phyloP scores from a whole-genome alignment of 139 green algal species.

The Coccomyxa sp. region DNA sequence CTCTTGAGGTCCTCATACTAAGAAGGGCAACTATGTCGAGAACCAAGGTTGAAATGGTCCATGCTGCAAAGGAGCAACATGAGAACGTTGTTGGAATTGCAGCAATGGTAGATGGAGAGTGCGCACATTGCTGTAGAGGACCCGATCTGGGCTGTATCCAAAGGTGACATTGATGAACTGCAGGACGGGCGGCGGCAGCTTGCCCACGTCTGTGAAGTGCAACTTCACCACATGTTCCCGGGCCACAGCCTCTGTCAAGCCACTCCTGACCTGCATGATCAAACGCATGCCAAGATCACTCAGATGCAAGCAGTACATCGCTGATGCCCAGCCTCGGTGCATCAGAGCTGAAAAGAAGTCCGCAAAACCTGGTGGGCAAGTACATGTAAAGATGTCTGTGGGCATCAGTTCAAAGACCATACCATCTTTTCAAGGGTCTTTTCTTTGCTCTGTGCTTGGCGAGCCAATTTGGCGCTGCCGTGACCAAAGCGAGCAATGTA shows the following conservation, averaged over 20 bases:
- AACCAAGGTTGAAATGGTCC: not conserved
- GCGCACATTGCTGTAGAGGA: slow-evolving; percentile 51
- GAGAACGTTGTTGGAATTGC: too few relatives aligned
- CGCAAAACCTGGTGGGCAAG: too few relatives aligned
- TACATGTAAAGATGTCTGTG: not conserved
- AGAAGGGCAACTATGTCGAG: not conserved
- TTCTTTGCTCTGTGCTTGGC: slow-evolving; percentile 89
- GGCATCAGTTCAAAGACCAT: not conserved
- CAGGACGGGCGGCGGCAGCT: slow-evolving; percentile 90
- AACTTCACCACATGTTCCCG: slow-evolving; percentile 75
- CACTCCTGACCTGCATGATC: slow-evolving; percentile 5
- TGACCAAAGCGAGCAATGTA: slow-evolving; percentile 91
- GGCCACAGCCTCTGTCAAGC: slow-evolving; percentile 79
- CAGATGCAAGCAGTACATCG: not conserved
- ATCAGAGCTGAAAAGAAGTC: too few relatives aligned
- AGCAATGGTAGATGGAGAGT: not conserved
- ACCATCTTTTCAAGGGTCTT: slow-evolving; percentile 96
- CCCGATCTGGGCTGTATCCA: slow-evolving; percentile 67
- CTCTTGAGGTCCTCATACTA: not conserved
- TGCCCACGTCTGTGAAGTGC: slow-evolving; percentile 83
- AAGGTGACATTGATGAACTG: slow-evolving; percentile 81
- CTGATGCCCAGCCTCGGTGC: too few relatives aligned
- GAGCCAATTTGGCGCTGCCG: slow-evolving; percentile 84
- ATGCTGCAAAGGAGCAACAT: too few relatives aligned
- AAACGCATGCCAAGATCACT: not conserved